phyloP scores from a whole-genome alignment of 1,139 yeast genomes.

The Sporopachydermia cereana region DNA sequence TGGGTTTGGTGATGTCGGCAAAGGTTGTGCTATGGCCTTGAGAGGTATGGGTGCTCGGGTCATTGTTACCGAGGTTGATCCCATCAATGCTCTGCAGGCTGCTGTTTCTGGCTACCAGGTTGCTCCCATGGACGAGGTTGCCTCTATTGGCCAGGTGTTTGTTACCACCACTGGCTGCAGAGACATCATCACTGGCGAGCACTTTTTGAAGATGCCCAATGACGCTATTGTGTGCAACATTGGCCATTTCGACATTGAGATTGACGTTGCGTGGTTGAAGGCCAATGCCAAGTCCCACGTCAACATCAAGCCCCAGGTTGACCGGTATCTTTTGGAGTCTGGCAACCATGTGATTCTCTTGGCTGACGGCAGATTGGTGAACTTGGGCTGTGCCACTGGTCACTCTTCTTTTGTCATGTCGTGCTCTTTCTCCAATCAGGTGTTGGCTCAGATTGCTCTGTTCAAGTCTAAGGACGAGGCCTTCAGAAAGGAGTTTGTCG shows the following conservation, averaged over 20 bases:
- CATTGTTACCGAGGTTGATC: constrained; percentile 94
- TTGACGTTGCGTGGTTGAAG: constrained; percentile 97
- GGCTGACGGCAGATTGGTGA: constrained; percentile 99
- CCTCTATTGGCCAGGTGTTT: constrained; percentile 88
- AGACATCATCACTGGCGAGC: constrained; percentile 87
- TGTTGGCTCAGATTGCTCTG: constrained; percentile 97
- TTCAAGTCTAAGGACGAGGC: constrained; percentile 78
- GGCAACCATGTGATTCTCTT: constrained; percentile 94
- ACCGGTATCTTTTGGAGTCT: constrained; percentile 82
- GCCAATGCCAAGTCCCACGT: constrained; percentile 81
- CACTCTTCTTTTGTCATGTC: constrained; percentile 99
- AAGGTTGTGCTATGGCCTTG: constrained; percentile 99
- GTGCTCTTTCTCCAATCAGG: constrained; percentile 99
- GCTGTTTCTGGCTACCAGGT: constrained; percentile 99
- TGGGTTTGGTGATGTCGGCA: constrained; percentile 99
- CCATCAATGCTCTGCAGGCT: constrained; percentile 98
- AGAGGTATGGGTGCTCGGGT: constrained; percentile 99
- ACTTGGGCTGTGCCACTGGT: constrained; percentile 99
- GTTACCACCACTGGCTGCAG: constrained; percentile 99
- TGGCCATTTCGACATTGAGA: constrained; percentile 99
- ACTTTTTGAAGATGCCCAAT: constrained; percentile 91
- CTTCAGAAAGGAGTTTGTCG: constrained; percentile 76
- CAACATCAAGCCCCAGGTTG: constrained; percentile 99
- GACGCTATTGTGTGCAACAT: constrained; percentile 99
- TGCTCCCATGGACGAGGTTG: constrained; percentile 91